Base-by-base conservation (phyloP, 345 rosid species). In the Clausena lansium region DNA sequence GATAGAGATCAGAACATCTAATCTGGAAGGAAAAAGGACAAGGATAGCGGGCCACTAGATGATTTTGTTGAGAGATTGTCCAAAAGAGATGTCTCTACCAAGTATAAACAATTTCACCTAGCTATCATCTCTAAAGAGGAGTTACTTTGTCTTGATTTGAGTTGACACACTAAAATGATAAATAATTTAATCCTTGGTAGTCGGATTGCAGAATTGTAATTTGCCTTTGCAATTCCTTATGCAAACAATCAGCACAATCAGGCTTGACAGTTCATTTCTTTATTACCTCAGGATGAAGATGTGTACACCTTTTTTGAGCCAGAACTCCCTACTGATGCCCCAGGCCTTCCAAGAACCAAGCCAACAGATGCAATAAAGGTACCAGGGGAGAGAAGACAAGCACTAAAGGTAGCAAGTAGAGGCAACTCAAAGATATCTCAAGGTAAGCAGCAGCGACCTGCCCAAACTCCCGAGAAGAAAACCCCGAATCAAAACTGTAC, bases 251-350 rank as follows among this genome's bases (percentile, higher is more conserved):
- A 55, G n/a, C n/a, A 19, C 3, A 55, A 9, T 22, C 59, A 0
- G 59, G 20, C 74, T 28, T 47, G 58, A 28, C 25, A 6, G 25
- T 5, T 74, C 24, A 19, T 39, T 77, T 32, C 6, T 33, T 63
- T 0, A 3, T 24, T 25, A 60, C 54, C 35, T 33, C 89, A 95
- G 99, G 99, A 97, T 79, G 99, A 97, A 93, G 99, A 94, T 82
- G 97, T 94, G 25, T 93, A 94, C 84, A 84, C 96, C 1, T 97
- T 97, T 84, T 97, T 97, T 20, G 99, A 97, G 89, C 99, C 99
- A 17, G 98, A 91, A 83, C 95, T 94, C 57, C 96, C 99, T 41
- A 75, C 84, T 6, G 98, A 94, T 72, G 76, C 82, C 25, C 63
- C 87, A 69, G 86, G 89, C 67, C 80, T 86, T 36, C 38, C 87